phyloP scores from a whole-genome alignment of 139 green algal genomes.

The Desmodesmus armatus region DNA sequence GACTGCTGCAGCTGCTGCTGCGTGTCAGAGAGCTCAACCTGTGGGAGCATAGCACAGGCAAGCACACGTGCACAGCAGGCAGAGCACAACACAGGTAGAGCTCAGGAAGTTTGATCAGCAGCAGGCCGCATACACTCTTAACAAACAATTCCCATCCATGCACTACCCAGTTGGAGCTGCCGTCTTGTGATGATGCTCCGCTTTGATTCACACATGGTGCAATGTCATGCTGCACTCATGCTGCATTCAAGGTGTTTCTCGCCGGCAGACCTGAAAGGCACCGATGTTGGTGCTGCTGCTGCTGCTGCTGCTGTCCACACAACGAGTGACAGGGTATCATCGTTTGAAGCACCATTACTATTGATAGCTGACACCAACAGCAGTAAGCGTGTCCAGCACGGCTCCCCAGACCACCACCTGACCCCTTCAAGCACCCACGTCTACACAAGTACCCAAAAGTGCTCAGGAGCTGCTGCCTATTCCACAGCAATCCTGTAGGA shows the following conservation, averaged over 20 bases:
- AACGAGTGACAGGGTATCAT: no score
- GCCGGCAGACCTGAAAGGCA: no score
- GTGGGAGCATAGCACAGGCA: not conserved
- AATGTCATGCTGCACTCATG: no score
- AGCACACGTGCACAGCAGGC: not conserved
- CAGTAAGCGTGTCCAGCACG: not conserved
- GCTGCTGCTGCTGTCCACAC: no score
- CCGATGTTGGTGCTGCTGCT: no score
- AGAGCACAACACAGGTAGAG: not conserved
- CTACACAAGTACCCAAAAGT: not conserved
- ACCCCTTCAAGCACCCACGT: not conserved
- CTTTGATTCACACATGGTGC: no score
- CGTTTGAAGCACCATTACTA: no score
- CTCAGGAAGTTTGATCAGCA: not conserved
- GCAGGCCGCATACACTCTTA: not conserved
- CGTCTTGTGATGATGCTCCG: no score
- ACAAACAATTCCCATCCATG: no score
- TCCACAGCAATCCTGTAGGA: not conserved
- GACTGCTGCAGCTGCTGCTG: conserved; percentile 14
- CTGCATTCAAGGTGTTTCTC: no score
- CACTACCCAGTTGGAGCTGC: no score
- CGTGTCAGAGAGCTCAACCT: not conserved
- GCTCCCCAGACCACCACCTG: not conserved
- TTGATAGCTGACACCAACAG: not conserved
- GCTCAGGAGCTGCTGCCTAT: not conserved